These are phyloP conservation scores for Ruellia speciosa DNA, from an alignment of 305 asterid genomes.

Conservation along the genomic window DNA sequence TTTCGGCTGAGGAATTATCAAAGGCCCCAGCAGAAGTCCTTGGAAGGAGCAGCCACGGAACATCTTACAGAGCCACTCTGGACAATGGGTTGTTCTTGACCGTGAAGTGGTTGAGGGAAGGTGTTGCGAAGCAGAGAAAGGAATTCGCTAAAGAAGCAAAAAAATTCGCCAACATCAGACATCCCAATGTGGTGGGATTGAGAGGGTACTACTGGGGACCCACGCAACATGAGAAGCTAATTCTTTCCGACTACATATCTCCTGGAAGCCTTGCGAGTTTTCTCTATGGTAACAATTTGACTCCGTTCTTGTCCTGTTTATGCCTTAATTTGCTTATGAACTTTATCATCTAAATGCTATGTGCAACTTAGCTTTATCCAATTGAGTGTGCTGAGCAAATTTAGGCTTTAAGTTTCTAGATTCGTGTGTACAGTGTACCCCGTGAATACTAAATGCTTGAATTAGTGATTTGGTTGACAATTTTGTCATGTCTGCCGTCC, in stretches of 20 bases:
- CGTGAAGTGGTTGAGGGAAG: slow-evolving; percentile 97
- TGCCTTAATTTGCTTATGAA: neutral
- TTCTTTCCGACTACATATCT: slow-evolving; percentile 87
- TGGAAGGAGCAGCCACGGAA: slow-evolving; percentile 98
- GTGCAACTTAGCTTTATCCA: no score
- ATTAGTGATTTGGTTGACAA: no score
- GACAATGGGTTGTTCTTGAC: slow-evolving; percentile 84
- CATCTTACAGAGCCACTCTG: slow-evolving; percentile 76
- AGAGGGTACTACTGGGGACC: slow-evolving; percentile 99
- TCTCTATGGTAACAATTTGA: slow-evolving; percentile 60
- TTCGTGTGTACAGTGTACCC: no score
- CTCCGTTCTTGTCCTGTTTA: neutral
- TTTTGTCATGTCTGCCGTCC: no score
- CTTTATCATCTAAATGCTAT: no score
- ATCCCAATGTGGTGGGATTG: slow-evolving; percentile 91
- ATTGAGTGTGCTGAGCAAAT: no score
- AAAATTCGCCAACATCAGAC: slow-evolving; percentile 83
- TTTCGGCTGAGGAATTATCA: slow-evolving; percentile 81
- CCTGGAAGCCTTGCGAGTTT: slow-evolving; percentile 90
- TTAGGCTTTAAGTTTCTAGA: no score
- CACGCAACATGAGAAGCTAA: slow-evolving; percentile 93
- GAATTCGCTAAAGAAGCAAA: slow-evolving; percentile 96
- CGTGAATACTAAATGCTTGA: no score
- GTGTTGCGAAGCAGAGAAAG: slow-evolving; percentile 93
- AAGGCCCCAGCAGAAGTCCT: slow-evolving; percentile 97